phyloP scores from a whole-genome alignment of 2,329 filamentous ascomycete genomes.

The Rasamsonia emersonii region DNA sequence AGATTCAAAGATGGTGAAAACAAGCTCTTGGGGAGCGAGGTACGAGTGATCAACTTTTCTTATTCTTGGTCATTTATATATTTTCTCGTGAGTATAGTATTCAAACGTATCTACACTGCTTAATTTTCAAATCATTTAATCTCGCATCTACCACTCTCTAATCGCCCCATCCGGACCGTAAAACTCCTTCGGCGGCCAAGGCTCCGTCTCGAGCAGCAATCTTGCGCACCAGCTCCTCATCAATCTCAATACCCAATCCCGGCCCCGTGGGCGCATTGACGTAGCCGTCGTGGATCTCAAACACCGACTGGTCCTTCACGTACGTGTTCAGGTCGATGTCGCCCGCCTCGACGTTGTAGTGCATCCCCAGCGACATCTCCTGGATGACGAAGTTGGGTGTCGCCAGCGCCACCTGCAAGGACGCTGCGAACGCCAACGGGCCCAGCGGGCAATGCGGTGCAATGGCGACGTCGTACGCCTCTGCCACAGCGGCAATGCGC shows the following conservation, averaged over 20 bases:
- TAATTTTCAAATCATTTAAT: background rate
- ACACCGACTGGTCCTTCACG: slow-evolving; percentile 55
- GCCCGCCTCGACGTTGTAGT: slow-evolving; percentile 60
- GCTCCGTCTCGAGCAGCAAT: slow-evolving; percentile 49
- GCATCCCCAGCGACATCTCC: slow-evolving; percentile 72
- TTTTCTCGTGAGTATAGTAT: too few species aligned
- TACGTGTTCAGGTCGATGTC: slow-evolving; percentile 60
- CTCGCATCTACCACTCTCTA: slow-evolving; percentile 53
- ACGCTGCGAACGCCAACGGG: slow-evolving; percentile 63
- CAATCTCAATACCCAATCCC: slow-evolving; percentile 61
- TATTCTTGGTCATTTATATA: too few species aligned
- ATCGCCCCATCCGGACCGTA: slow-evolving; percentile 58
- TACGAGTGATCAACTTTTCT: too few species aligned
- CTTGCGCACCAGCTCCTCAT: slow-evolving; percentile 59
- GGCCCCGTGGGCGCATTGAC: slow-evolving; percentile 52
- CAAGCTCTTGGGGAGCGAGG: too few species aligned
- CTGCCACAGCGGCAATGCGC: slow-evolving; percentile 61
- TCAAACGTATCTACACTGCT: too few species aligned
- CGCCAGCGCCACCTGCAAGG: slow-evolving; percentile 55
- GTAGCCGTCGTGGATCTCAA: slow-evolving; percentile 58
- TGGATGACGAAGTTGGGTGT: slow-evolving; percentile 63
- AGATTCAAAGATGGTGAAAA: too few species aligned
- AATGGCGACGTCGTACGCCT: slow-evolving; percentile 64
- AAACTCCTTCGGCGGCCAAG: slow-evolving; percentile 61
- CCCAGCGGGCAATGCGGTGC: slow-evolving; percentile 68